Conservation (phyloP, 192 early-diverging fungal species). For the Irineochytrium annulatum region DNA sequence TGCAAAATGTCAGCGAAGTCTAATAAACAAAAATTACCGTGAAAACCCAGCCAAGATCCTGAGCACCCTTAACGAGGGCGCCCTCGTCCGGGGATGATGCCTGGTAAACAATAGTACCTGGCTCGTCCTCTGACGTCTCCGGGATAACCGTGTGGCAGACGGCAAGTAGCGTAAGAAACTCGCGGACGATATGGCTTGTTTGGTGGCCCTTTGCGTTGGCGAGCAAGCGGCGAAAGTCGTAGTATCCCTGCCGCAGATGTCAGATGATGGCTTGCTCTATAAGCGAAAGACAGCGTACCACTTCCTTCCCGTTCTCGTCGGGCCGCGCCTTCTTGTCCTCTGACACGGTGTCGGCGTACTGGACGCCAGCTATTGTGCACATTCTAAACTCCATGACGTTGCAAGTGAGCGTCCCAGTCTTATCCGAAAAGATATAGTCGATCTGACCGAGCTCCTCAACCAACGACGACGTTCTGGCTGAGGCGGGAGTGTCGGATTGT, state of each 20-base stretch:
- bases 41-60: slow-evolving; percentile 51
- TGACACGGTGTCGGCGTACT: slow-evolving; percentile 86
- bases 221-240: slow-evolving; percentile 39
- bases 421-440: slow-evolving; percentile 98
- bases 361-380: slow-evolving; percentile 86
- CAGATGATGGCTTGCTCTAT: slow-evolving; percentile 28
- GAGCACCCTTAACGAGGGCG: slow-evolving; percentile 76
- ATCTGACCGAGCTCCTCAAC: slow-evolving; percentile 96
- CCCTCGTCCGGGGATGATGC: slow-evolving; percentile 97
- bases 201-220: slow-evolving; percentile 46
- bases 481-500: slow-evolving; percentile 84
- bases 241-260: slow-evolving; percentile 33
- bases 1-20: slow-evolving; percentile 6
- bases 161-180: slow-evolving; percentile 86
- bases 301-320: slow-evolving; percentile 63
- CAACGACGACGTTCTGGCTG: slow-evolving; percentile 85
- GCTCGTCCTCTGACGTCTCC: slow-evolving; percentile 62
- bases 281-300: slow-evolving; percentile 33
- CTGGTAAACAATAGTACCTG: slow-evolving; percentile 80
- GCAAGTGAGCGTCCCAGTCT: slow-evolving; percentile 65
- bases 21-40: slow-evolving; percentile 20
- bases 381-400: slow-evolving; percentile 56
- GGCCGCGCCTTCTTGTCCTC: slow-evolving; percentile 74
- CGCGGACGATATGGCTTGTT: slow-evolving; percentile 66
- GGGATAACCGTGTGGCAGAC: slow-evolving; percentile 99